These are phyloP conservation scores for Neurospora sp. DNA, from an alignment of 495 filamentous ascomycete species.

Conservation along the genomic window DNA sequence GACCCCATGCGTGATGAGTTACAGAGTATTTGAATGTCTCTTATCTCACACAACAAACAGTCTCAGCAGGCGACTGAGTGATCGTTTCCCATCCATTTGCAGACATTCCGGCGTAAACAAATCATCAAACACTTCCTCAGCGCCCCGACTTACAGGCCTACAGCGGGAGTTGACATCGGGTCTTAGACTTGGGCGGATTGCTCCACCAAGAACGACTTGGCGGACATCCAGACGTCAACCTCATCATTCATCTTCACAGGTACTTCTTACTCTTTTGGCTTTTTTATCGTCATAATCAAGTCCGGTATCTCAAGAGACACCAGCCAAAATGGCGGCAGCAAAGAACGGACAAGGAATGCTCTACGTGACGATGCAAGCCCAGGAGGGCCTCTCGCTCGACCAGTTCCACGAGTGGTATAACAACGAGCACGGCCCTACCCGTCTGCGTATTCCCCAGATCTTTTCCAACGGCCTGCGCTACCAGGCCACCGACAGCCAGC, in stretches of 20 bases:
- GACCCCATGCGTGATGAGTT: background rate
- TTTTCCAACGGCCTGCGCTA: slow-evolving; percentile 69
- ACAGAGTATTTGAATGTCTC: background rate
- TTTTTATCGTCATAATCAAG: background rate
- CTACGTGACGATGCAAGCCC: slow-evolving; percentile 71
- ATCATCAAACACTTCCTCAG: background rate
- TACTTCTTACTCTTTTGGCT: background rate
- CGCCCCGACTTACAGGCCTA: background rate
- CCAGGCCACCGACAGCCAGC: slow-evolving; percentile 48
- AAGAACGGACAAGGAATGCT: slow-evolving; percentile 47
- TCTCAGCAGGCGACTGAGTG: background rate
- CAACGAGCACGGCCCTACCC: slow-evolving; percentile 73
- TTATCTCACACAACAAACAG: background rate
- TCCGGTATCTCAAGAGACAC: background rate
- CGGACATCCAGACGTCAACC: background rate
- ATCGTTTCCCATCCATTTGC: background rate
- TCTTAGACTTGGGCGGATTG: background rate
- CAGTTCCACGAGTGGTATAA: slow-evolving; percentile 90
- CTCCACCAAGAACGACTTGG: background rate
- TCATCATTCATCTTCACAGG: background rate
- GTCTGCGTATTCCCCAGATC: slow-evolving; percentile 59
- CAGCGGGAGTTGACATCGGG: background rate
- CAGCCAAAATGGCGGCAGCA: slow-evolving; percentile 14
- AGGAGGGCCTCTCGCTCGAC: slow-evolving; percentile 46
- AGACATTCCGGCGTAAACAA: background rate